These are phyloP conservation scores for Lactifluus subvellereus DNA, from an alignment of 768 basidiomycete genomes.

Conservation along the genomic window DNA sequence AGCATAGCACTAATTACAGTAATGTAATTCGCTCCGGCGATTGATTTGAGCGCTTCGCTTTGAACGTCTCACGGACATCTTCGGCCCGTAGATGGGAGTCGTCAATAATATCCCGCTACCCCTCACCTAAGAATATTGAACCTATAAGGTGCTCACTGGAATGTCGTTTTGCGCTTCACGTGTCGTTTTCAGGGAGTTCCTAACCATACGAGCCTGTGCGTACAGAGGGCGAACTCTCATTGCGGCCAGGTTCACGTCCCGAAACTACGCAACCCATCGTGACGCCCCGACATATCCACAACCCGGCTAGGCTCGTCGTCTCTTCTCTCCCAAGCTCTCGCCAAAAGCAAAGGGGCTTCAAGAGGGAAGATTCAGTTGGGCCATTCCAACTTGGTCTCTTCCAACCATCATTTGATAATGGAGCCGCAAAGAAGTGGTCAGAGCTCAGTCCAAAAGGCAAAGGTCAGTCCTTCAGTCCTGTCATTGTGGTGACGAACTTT, in stretches of 20 bases:
- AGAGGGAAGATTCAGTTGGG: constrained; percentile 57
- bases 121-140: neutral
- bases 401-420: constrained; percentile 47
- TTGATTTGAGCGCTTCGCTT: no score
- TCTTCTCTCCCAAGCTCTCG: constrained; percentile 57
- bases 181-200: neutral
- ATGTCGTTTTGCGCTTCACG: constrained; percentile 10
- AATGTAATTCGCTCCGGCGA: no score
- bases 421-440: constrained; percentile 69
- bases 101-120: no score
- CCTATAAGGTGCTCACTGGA: neutral
- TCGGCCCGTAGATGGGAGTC: neutral
- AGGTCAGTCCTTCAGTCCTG: constrained; percentile 38
- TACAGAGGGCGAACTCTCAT: neutral
- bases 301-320: constrained; percentile 37
- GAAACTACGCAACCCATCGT: constrained; percentile 18
- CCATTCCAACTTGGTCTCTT: constrained; percentile 73
- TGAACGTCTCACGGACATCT: neutral
- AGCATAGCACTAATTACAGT: neutral
- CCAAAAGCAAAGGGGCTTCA: constrained; percentile 41
- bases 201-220: neutral
- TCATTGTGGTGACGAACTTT: neutral
- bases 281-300: constrained; percentile 2
- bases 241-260: neutral
- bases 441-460: constrained; percentile 73